Base-by-base conservation (phyloP, 257 asterid species). In the Solanum tarijense region DNA sequence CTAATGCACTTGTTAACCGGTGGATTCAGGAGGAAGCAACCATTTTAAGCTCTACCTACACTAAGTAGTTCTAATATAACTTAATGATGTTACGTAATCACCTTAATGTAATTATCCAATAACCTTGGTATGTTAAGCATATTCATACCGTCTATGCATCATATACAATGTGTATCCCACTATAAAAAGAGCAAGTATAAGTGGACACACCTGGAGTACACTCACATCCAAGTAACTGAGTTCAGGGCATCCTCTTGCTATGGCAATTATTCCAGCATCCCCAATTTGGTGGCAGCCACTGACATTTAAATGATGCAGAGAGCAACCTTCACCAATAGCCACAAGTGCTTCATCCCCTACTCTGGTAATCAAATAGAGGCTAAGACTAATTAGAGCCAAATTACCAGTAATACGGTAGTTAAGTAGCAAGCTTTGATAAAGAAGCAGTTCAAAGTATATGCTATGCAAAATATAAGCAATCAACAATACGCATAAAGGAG, bases 201-300 rank as follows among this genome's bases (percentile, higher is more conserved):
- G 68, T 69, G 55, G 60, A n/a, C 89, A 18, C 79, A 96, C 99
- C 99, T 94, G 98, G 86, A 96, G 97, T 72, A 96, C 97, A 83
- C 98, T 96, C 20, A 93, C 93, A 89, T 96, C 99, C 90, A 96
- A 92, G 89, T 90, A 94, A 88, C 87, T 92, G 87, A 96, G 98
- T 89, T 90, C 93, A 79, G 98, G 98, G 91, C 96, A 92, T 78
- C 98, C 98, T 91, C 93, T 92, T 58, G 98, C 98, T 89, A 95
- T 89, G 78, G 99, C 98, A 83, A 91, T 89, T 75, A 96, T 92
- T 89, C 99, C 99, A 90, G 91, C 94, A 93, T 96, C 96, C 52
- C 98, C 94, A 66, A 96, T 93, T 88, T 94, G 92, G 87, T 94
- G 93, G 91, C 98, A 96, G 82, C 99, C 99, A 87, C 98, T 96